Evolutionary conservation across 2,329 filamentous ascomycete species (phyloP), one percentile per base, ranked within the genome.

Genomic region (Claviceps sp.): DNA sequence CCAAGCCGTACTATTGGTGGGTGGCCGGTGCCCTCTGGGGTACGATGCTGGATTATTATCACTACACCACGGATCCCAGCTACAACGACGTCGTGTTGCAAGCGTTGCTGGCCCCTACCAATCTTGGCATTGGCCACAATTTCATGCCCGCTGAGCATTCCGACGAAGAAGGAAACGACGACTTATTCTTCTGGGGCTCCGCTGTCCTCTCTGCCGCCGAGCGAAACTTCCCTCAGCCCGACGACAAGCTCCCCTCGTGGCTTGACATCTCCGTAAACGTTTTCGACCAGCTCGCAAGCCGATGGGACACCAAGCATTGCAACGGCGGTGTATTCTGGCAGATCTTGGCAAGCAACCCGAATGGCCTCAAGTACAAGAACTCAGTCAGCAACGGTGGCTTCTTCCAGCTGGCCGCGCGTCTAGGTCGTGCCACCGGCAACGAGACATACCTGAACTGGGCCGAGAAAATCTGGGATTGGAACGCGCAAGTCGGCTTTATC

Each of bases 351-450:
- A 79, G 77, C 59, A 91, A 94, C 63, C 70, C 72, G 47, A 81
- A 81, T 55, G 89, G 88, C 14, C 83, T 89, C 64, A 76, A 81
- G 61, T 93, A 94, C 76, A 93, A 90, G 68, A 91, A 91, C 70
- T 77, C 82, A 5, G 79, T 90, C 59, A 83, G 82, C 55, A 93
- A 93, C 65, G 87, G 86, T 43, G 83, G 82, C n/a, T 81, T 93
- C 63, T 90, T 94, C 66, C 84, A 90, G 61, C 74, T 95, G 13
- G 82, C 84, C 4, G 86, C 88, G 1, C 82, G 87, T 18, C 74
- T 91, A 14, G 85, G 83, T 26, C 78, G 83, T 47, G 82, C 79
- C 54, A 87, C 83, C 0, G 80, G 79, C 16, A 83, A 87, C 60
- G 65, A 75, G 48, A 84, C 78, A 0, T 87, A 87, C 59, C 56